A percentile compares a stretch with the other conserved stretches of the same genome.
phyloP scores from a whole-genome alignment of 2,329 filamentous ascomycete genomes.

The Aspergillaceae sp. region DNA sequence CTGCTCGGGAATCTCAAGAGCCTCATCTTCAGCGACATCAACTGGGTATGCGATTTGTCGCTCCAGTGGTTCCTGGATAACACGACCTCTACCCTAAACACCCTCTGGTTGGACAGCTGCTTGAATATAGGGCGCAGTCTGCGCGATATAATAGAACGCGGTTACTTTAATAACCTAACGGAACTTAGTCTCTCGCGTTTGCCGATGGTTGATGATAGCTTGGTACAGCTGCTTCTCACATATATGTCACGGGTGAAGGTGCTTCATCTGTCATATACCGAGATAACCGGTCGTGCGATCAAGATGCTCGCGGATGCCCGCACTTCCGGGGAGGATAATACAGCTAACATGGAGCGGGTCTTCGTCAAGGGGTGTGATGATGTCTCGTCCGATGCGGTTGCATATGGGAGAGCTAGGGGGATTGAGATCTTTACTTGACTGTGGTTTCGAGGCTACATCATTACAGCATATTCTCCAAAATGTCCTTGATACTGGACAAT shows the following conservation, averaged over 20 bases:
- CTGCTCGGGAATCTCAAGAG: slow-evolving; percentile 17
- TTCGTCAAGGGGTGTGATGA: slow-evolving; percentile 20
- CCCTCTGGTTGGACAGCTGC: slow-evolving; percentile 21
- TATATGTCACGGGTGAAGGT: slow-evolving; percentile 21
- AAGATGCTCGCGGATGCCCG: slow-evolving; percentile 23
- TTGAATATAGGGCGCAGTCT: slow-evolving; percentile 10
- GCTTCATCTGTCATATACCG: slow-evolving; percentile 26
- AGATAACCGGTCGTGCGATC: slow-evolving; percentile 27
- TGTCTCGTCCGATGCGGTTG: slow-evolving; percentile 26
- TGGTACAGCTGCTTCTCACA: slow-evolving; percentile 11
- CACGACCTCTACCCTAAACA: slow-evolving; percentile 14
- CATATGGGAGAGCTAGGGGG: slow-evolving; percentile 23
- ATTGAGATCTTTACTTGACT: slow-evolving; percentile 18
- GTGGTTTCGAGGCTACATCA: background rate
- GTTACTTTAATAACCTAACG: slow-evolving; percentile 14
- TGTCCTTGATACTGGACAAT: too few relatives aligned
- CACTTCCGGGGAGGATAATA: slow-evolving; percentile 1
- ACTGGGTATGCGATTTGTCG: slow-evolving; percentile 13
- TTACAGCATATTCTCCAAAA: too few relatives aligned
- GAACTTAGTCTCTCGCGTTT: slow-evolving; percentile 23
- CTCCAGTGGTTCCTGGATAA: slow-evolving; percentile 11
- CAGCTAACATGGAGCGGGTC: slow-evolving; percentile 17
- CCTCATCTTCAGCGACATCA: slow-evolving; percentile 19
- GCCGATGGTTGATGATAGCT: slow-evolving; percentile 18
- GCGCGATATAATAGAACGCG: slow-evolving; percentile 8